Evolutionary conservation across 805 yeast species (phyloP).

Genomic region (Spathaspora arborariae): DNA sequence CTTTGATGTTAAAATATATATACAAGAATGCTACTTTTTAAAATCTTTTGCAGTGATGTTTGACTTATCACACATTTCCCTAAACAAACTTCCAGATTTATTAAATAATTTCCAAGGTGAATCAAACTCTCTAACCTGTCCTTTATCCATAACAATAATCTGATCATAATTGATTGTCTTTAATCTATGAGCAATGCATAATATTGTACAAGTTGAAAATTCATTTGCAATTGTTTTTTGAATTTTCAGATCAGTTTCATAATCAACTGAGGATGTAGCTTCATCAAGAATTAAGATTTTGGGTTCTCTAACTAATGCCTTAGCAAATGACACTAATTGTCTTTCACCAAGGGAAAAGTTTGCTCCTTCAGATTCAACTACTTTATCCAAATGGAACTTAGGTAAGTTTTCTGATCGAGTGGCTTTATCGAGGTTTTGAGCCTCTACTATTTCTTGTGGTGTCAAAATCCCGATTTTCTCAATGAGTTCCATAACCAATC

Average conservation of each 20-base stretch:
- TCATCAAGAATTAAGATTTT: conserved; percentile 37
- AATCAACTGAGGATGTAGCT: conserved; percentile 39
- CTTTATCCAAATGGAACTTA: conserved; percentile 35
- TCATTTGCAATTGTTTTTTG: conserved; percentile 30
- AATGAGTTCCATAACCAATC: conserved; percentile 51
- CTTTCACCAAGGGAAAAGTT: conserved; percentile 39
- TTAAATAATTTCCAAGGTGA: conserved; percentile 28
- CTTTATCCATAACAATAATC: conserved; percentile 33
- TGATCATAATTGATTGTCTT: conserved; percentile 34
- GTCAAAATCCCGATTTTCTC: conserved; percentile 50
- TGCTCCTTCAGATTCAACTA: conserved; percentile 32
- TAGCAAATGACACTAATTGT: conserved; percentile 36
- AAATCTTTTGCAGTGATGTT: conserved; percentile 27
- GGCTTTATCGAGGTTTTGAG: conserved; percentile 11
- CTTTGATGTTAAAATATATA: too few relatives aligned
- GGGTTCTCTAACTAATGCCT: conserved; percentile 32
- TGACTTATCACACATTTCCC: conserved; percentile 35
- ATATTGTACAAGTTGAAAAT: conserved; percentile 29
- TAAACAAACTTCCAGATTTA: conserved; percentile 22
- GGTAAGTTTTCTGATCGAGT: conserved; percentile 16
- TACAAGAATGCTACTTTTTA: background rate
- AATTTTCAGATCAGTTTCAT: conserved; percentile 34
- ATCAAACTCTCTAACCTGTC: conserved; percentile 30
- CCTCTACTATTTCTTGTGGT: conserved; percentile 15
- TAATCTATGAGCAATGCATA: conserved; percentile 38